Evolutionary conservation across 495 filamentous ascomycete genomes (phyloP).

Genomic region (Hypoxylon perforatum): DNA sequence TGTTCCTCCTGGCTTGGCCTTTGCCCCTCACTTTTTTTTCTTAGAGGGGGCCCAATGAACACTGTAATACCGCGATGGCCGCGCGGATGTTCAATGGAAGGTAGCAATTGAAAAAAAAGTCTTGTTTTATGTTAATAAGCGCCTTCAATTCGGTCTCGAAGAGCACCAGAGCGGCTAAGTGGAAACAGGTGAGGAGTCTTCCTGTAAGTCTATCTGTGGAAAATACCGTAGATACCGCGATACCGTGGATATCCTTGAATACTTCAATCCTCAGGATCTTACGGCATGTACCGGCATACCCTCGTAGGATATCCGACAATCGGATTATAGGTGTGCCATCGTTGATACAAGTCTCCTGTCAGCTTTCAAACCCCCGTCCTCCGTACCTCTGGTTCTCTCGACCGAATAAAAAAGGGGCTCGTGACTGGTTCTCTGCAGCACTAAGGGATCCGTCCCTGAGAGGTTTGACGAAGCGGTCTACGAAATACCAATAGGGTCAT

Average conservation of each 20-base stretch:
- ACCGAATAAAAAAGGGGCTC: conserved; percentile 23
- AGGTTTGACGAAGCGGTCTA: conserved; percentile 28
- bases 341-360: conserved; percentile 29
- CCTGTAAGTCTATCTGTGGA: too few species aligned
- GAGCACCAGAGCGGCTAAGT: too few species aligned
- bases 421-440: conserved; percentile 20
- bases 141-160: too few species aligned
- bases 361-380: conserved; percentile 13
- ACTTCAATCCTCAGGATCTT: conserved; percentile 13
- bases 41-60: not conserved
- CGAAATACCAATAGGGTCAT: conserved; percentile 17
- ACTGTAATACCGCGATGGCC: conserved; percentile 6
- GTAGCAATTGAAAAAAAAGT: too few species aligned
- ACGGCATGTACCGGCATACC: conserved; percentile 21
- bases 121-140: too few species aligned
- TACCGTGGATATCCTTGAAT: too few species aligned
- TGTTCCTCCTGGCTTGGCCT: conserved; percentile 21
- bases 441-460: not conserved
- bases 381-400: not conserved
- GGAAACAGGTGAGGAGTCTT: too few species aligned
- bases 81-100: conserved; percentile 3
- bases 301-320: conserved; percentile 42
- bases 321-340: conserved; percentile 43
- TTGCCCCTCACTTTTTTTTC: conserved; percentile 13
- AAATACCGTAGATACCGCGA: too few species aligned